These are phyloP conservation scores for Aspergillus fijiensis DNA, from an alignment of 2,329 filamentous ascomycete genomes.

Conservation along the genomic window DNA sequence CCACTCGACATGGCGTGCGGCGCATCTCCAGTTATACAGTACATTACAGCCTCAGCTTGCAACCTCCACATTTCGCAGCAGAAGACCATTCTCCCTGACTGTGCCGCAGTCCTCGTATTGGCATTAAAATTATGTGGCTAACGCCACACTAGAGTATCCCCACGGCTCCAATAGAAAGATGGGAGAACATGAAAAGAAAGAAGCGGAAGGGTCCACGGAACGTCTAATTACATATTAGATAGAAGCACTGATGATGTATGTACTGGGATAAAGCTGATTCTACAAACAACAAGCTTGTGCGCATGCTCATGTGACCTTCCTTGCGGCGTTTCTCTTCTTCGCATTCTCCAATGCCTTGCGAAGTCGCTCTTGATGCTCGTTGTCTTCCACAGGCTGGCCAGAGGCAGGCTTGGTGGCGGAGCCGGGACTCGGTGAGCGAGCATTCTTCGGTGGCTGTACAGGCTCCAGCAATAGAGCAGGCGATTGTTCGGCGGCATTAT, in stretches of 20 bases:
- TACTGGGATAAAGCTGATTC: neutral
- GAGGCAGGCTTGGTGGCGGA: conserved; percentile 22
- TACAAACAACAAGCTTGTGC: neutral
- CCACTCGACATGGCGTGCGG: neutral
- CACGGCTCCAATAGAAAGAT: no score
- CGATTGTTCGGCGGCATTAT: conserved; percentile 21
- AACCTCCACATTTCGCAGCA: no score
- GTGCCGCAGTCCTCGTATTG: no score
- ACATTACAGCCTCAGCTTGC: no score
- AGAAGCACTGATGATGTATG: neutral
- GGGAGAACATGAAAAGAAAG: neutral
- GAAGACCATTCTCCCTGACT: no score
- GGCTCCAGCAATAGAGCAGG: conserved; percentile 13
- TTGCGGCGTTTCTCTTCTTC: conserved; percentile 53
- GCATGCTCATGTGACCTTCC: conserved; percentile 19
- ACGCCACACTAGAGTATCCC: no score
- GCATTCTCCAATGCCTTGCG: conserved; percentile 54
- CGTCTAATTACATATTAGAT: neutral
- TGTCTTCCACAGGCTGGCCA: conserved; percentile 29
- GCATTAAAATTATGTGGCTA: no score
- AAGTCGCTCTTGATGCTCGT: conserved; percentile 49
- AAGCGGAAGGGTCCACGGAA: neutral
- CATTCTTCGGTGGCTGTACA: conserved; percentile 15
- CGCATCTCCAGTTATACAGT: neutral
- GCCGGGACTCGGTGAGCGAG: conserved; percentile 27